Evolutionary conservation across 2,329 filamentous ascomycete species (phyloP).

Genomic region (Monilinia polystroma): DNA sequence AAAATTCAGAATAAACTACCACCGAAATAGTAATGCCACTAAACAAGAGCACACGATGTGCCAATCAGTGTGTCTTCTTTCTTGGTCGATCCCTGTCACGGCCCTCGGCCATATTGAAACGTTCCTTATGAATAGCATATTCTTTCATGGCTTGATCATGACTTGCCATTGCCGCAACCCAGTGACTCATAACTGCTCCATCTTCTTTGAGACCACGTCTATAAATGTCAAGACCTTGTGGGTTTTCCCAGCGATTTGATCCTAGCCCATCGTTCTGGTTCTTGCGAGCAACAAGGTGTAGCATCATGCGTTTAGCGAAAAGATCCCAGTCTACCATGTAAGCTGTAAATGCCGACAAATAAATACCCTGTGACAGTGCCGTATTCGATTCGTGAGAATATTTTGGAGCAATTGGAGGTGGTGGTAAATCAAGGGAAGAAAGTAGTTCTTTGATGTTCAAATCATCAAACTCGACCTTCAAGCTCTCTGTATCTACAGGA

Average conservation of each 20-base stretch:
- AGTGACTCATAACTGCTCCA: constrained; percentile 58
- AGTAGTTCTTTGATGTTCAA: constrained; percentile 48
- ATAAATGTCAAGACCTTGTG: constrained; percentile 55
- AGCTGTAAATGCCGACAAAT: constrained; percentile 52
- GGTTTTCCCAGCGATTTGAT: constrained; percentile 46
- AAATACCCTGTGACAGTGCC: constrained; percentile 45
- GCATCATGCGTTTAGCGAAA: constrained; percentile 54
- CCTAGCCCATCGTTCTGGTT: constrained; percentile 39
- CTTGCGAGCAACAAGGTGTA: constrained; percentile 56
- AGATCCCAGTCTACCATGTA: constrained; percentile 54
- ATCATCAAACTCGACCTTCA: constrained; percentile 48
- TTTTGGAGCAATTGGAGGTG: constrained; percentile 47
- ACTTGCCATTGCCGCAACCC: constrained; percentile 57
- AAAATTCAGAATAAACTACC: background rate
- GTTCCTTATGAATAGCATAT: constrained; percentile 52
- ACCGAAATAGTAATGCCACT: constrained; percentile 12
- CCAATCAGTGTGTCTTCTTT: constrained; percentile 23
- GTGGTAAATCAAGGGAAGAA: constrained; percentile 51
- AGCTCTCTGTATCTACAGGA: constrained; percentile 29
- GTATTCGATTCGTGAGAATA: constrained; percentile 40
- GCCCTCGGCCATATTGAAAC: constrained; percentile 45
- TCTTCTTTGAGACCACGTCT: constrained; percentile 62
- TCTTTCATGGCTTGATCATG: constrained; percentile 60
- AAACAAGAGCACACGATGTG: background rate
- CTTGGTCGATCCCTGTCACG: constrained; percentile 24